Evolutionary conservation across 106 monocot species (phyloP).

Genomic region (Allium cepa): DNA sequence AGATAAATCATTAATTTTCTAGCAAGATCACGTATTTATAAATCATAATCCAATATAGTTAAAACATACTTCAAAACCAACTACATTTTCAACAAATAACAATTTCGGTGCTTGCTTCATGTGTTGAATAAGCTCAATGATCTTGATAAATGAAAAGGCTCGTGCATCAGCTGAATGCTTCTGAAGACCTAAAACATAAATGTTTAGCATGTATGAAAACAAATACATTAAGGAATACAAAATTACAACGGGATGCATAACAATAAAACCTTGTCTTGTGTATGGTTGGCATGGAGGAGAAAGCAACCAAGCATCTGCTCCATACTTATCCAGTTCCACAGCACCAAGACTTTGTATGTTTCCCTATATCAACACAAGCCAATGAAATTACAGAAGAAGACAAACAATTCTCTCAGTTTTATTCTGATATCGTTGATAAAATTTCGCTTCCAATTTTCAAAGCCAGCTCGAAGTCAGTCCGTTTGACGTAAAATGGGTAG

Average conservation of each 20-base stretch:
- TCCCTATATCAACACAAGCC: slow-evolving; percentile 32
- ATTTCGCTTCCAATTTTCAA: too few species aligned
- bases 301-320: slow-evolving; percentile 87
- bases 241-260: not conserved
- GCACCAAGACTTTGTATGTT: slow-evolving; percentile 82
- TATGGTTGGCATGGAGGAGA: slow-evolving; percentile 99
- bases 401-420: too few species aligned
- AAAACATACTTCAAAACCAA: slow-evolving; percentile 85
- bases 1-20: slow-evolving; percentile 4
- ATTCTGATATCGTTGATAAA: too few species aligned
- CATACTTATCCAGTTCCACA: slow-evolving; percentile 65
- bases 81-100: slow-evolving; percentile 94
- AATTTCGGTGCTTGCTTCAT: slow-evolving; percentile 68
- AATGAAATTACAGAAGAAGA: not conserved
- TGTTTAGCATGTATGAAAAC: not conserved
- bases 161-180: slow-evolving; percentile 93
- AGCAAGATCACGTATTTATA: not conserved
- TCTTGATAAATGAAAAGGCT: slow-evolving; percentile 77
- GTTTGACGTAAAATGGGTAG: too few species aligned
- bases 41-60: not conserved
- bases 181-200: slow-evolving; percentile 66
- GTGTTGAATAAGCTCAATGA: slow-evolving; percentile 56
- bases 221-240: slow-evolving; percentile 1
- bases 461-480: too few species aligned
- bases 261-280: slow-evolving; percentile 71